These are phyloP conservation scores for Phanerodontia chrysosporium DNA, from an alignment of 768 basidiomycete species.

Conservation along the genomic window DNA sequence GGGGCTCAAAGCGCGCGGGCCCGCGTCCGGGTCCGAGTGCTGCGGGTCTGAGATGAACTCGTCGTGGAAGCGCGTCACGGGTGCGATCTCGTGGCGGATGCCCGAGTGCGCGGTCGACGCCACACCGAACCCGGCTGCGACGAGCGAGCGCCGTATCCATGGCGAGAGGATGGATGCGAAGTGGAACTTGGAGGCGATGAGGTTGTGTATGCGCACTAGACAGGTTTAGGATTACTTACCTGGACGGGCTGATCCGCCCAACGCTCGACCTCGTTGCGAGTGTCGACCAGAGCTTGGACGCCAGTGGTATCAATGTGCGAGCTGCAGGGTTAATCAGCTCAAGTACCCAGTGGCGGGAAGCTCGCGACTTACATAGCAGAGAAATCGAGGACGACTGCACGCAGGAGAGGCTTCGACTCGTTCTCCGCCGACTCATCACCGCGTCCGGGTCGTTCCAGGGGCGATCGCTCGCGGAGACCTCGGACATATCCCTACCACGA, in stretches of 20 bases:
- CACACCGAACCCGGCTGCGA: conserved; percentile 85
- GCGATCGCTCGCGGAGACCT: conserved; percentile 64
- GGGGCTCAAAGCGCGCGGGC: neutral
- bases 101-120: conserved; percentile 38
- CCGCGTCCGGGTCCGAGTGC: conserved; percentile 13
- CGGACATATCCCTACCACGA: conserved; percentile 66
- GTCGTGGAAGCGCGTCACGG: conserved; percentile 59
- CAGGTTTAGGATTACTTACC: conserved; percentile 3
- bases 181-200: conserved; percentile 54
- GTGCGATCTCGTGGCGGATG: conserved; percentile 61
- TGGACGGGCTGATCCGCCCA: conserved; percentile 77
- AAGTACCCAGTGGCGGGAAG: neutral
- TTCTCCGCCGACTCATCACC: conserved; percentile 40
- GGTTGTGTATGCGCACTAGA: too few relatives aligned
- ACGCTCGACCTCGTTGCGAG: conserved; percentile 76
- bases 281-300: conserved; percentile 84
- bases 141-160: conserved; percentile 83
- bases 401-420: conserved; percentile 55
- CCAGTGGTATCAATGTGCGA: conserved; percentile 89
- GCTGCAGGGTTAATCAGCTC: conserved; percentile 31
- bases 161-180: conserved; percentile 87
- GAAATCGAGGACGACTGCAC: conserved; percentile 89
- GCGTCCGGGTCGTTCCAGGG: conserved; percentile 91
- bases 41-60: conserved; percentile 32
- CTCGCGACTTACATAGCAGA: conserved; percentile 57